Evolutionary conservation across 352 stramenopile genomes (phyloP).

Genomic region (Blastocystis sp.): DNA sequence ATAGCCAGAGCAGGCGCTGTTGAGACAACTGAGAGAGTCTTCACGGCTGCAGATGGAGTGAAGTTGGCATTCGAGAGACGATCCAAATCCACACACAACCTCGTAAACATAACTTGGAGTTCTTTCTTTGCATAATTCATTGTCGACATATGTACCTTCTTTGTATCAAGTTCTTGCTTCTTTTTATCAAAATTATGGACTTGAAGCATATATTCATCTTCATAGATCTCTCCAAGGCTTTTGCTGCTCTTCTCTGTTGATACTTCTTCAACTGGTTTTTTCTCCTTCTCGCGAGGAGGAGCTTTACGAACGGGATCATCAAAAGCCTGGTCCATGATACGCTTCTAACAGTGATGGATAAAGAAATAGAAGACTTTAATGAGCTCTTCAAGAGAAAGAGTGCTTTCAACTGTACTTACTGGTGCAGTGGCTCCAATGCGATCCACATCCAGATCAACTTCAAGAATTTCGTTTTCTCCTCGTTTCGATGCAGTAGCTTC

Average conservation of each 20-base stretch:
- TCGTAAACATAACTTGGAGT: conserved; percentile 83
- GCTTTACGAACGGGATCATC: conserved; percentile 86
- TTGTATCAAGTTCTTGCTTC: conserved; percentile 75
- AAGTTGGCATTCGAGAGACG: conserved; percentile 86
- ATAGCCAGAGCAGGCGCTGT: conserved; percentile 68
- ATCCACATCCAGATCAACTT: conserved; percentile 83
- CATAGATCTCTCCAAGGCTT: conserved; percentile 85
- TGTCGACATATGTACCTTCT: not conserved
- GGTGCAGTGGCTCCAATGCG: conserved; percentile 79
- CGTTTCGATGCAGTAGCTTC: conserved; percentile 78
- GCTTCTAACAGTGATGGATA: conserved; percentile 73
- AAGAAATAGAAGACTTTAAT: conserved; percentile 73
- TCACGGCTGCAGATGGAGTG: conserved; percentile 83
- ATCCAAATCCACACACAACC: conserved; percentile 83
- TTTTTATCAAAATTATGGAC: conserved; percentile 81
- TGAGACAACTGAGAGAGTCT: conserved; percentile 69
- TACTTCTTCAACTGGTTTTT: conserved; percentile 80
- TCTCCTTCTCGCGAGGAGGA: conserved; percentile 70
- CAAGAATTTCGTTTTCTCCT: conserved; percentile 84
- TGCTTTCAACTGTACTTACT: conserved; percentile 83
- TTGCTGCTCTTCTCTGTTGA: conserved; percentile 86
- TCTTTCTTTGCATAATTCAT: conserved; percentile 74
- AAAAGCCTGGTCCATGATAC: conserved; percentile 82
- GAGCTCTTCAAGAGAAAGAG: conserved; percentile 81
- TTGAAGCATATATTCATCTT: conserved; percentile 86